phyloP scores from a whole-genome alignment of 495 filamentous ascomycete genomes.

The Xanthoparmelia taractica region DNA sequence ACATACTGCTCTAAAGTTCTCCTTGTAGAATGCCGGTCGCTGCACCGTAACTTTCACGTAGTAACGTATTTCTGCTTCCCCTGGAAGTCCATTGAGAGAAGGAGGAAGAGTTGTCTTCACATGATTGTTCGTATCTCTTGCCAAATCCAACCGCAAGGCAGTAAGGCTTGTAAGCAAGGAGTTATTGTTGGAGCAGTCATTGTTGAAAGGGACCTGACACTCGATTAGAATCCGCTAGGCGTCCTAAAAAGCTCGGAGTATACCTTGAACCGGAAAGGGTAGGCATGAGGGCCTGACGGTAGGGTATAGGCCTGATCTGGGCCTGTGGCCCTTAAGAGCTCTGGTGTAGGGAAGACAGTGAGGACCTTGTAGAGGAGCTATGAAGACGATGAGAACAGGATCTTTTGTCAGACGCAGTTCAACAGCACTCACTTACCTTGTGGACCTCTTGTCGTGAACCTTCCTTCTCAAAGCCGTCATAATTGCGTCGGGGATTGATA shows the following conservation, averaged over 20 bases:
- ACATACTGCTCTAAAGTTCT: slow-evolving; percentile 65
- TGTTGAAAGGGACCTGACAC: slow-evolving; percentile 75
- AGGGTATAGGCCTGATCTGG: slow-evolving; percentile 52
- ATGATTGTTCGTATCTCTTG: slow-evolving; percentile 52
- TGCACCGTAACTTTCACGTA: slow-evolving; percentile 88
- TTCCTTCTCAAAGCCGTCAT: slow-evolving; percentile 50
- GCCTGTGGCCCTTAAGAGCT: slow-evolving; percentile 41
- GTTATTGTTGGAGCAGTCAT: slow-evolving; percentile 60
- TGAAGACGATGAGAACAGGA: slow-evolving; percentile 9
- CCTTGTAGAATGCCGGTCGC: slow-evolving; percentile 72
- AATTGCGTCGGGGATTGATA: slow-evolving; percentile 24
- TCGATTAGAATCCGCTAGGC: neutral
- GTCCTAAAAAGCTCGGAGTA: neutral
- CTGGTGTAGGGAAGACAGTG: slow-evolving; percentile 54
- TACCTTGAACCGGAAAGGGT: slow-evolving; percentile 85
- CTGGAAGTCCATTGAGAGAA: slow-evolving; percentile 71
- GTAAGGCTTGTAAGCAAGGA: slow-evolving; percentile 51
- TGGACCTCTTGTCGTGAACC: slow-evolving; percentile 64
- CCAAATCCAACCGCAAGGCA: slow-evolving; percentile 51
- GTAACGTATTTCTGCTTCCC: slow-evolving; percentile 82
- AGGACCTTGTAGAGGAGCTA: slow-evolving; percentile 61
- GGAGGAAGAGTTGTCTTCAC: slow-evolving; percentile 84
- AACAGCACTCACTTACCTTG: slow-evolving; percentile 49
- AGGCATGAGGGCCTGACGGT: slow-evolving; percentile 71
- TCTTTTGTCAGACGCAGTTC: neutral